Percentiles rank a stretch among this genome's conserved stretches.
These are phyloP conservation scores for Rubia balearica DNA, from an alignment of 305 asterid species.

Conservation along the genomic window DNA sequence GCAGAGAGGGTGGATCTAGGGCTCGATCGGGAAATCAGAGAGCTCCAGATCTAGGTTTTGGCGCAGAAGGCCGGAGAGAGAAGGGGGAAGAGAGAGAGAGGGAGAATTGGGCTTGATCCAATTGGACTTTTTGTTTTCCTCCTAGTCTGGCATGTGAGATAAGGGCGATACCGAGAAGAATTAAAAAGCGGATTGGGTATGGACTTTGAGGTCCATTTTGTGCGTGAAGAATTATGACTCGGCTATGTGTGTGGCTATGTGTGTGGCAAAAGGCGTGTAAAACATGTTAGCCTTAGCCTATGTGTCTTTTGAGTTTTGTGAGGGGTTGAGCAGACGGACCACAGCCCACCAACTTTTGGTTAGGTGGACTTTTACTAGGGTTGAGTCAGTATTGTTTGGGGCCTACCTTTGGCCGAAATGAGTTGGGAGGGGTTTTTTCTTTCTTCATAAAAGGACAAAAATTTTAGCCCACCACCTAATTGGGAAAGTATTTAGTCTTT, in stretches of 20 bases:
- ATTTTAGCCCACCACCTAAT: not conserved
- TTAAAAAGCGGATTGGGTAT: slow-evolving; percentile 42
- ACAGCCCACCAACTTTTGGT: slow-evolving; percentile 25
- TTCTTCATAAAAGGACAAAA: not conserved
- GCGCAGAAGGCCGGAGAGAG: slow-evolving; percentile 23
- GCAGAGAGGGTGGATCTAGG: slow-evolving; percentile 15
- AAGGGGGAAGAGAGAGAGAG: slow-evolving; percentile 8
- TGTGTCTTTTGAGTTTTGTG: not conserved
- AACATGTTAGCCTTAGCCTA: not conserved
- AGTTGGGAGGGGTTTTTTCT: not conserved
- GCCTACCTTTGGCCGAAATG: not conserved
- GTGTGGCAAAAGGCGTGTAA: not conserved
- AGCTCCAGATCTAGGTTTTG: slow-evolving; percentile 64
- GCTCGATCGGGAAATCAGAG: slow-evolving; percentile 25
- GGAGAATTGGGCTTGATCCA: slow-evolving; percentile 54
- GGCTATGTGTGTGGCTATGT: slow-evolving; percentile 19
- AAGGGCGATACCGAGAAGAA: slow-evolving; percentile 11
- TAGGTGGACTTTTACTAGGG: slow-evolving; percentile 8
- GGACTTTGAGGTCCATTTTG: slow-evolving; percentile 44
- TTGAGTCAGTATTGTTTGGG: not conserved
- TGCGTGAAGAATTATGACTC: slow-evolving; percentile 20
- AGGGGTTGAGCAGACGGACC: slow-evolving; percentile 21
- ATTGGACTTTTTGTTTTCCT: slow-evolving; percentile 51
- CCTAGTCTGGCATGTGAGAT: slow-evolving; percentile 18
- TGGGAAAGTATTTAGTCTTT: too few species aligned